Base-by-base conservation (phyloP, 192 early-diverging fungal species). In the Gamsiella multidivaricata region DNA sequence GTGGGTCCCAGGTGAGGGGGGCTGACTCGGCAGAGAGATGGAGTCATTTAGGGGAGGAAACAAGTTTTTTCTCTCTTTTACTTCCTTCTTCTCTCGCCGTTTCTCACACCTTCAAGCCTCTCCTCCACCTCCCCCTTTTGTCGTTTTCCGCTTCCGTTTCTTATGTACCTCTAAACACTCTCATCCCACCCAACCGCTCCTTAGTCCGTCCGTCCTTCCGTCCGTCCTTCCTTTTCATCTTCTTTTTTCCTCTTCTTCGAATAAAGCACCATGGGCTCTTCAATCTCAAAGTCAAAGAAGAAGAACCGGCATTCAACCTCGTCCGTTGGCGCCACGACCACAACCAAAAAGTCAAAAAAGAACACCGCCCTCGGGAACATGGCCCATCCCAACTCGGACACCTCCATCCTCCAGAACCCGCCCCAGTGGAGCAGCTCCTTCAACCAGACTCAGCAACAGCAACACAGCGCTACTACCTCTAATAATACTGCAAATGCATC, bases 231-330 rank as follows among this genome's bases (percentile, higher is more conserved):
- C 31, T 18, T 50, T 46, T 28, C 4, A 3, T 50, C 31, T 33
- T 50, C 26, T 23, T 12, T 12, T 22, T 26, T 18, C 28, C 22
- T 7, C 45, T 56, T 53, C 26, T 20, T 15, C 22, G 5, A 39
- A 45, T 54, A 50, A 3, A 18, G 23, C 55, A 52, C 11, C 39
- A 76, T 76, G 73, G 73, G 73, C 58, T 68, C 73, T 50, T 57
- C 65, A 3, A 43, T 61, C 52, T 76, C 73, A 51, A 76, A 76
- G 37, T 62, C 60, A 56, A 76, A 76, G 34, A 73, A 73, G 53
- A 75, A 75, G 55, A 68, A 62, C 51, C 71, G 71, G 25, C 51
- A 76, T 20, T 68, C 72, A 14, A 43, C 51, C n/a, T 43, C 64
- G 6, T 65, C 56, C 50, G n/a, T n/a, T n/a, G n/a, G n/a, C n/a